phyloP scores from a whole-genome alignment of 345 rosid species.

The Pugionium dolabratum region DNA sequence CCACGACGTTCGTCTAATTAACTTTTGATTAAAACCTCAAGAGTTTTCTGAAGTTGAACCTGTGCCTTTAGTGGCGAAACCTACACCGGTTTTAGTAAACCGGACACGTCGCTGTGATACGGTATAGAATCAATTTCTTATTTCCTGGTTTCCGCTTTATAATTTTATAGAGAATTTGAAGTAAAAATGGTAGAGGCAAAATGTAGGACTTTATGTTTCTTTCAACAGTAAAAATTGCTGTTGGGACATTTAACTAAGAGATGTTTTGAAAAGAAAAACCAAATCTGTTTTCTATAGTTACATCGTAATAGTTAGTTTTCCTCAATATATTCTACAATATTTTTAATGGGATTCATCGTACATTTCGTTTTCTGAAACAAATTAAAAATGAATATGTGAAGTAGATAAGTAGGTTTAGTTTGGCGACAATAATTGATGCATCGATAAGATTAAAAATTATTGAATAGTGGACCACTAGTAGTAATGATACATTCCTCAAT shows the following conservation, averaged over 20 bases:
- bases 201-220: conserved; percentile 23
- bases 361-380: background rate
- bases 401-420: conserved; percentile 36
- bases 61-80: conserved; percentile 1
- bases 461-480: conserved; percentile 40
- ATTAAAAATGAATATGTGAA: background rate
- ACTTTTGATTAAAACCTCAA: conserved; percentile 38
- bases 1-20: conserved; percentile 63
- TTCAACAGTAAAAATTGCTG: conserved; percentile 15
- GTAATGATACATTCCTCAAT: conserved; percentile 26
- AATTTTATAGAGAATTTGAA: conserved; percentile 21
- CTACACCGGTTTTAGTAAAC: conserved; percentile 13
- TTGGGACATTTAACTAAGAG: conserved; percentile 18
- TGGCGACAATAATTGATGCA: conserved; percentile 36
- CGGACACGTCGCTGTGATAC: background rate
- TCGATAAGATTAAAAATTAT: conserved; percentile 31
- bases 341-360: conserved; percentile 25
- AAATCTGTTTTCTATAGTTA: background rate
- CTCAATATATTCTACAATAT: background rate
- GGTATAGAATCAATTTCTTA: conserved; percentile 24
- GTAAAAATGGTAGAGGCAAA: conserved; percentile 20
- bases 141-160: conserved; percentile 29
- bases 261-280: background rate
- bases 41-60: conserved; percentile 5
- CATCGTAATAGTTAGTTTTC: background rate